Evolutionary conservation across 495 filamentous ascomycete species (phyloP), one percentile per base, ranked within the genome.

Genomic region (Cercophora sp.): DNA sequence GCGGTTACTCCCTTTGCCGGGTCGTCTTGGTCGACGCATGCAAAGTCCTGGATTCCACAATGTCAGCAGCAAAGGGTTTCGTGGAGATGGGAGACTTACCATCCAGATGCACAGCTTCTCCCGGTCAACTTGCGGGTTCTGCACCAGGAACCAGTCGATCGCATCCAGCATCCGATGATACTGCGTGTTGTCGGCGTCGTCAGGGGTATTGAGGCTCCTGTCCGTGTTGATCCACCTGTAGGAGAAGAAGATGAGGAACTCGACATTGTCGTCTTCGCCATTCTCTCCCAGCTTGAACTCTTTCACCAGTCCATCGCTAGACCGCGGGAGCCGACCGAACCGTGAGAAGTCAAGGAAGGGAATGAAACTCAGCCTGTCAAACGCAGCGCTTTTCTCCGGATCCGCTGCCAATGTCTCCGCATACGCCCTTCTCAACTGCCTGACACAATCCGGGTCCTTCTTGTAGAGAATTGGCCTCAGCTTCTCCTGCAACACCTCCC

Each of bases 401-500:
- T 60, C 57, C 1, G 36, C 19, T 1, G 47, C 37, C 5, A 63
- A 47, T 10, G 54, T 32, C 6, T 45, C 36, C 5, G 62, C 60
- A 20, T 65, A 65, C 16, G 47, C 52, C 20, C 31, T 51, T 13
- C 60, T 48, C 6, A 63, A 37, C 13, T 26, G 46, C n/a, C 48
- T 45, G 9, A 55, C 46, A 24, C 32, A 47, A 3, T 18, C 49
- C 46, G n/a, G n/a, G 5, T 26, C 23, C 24, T 10, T 37, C 19
- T 10, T n/a, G 15, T 48, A 25, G 0, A 67, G 56, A 4, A 65
- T 27, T 5, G 59, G 62, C 8, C 64, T 51, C 3, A 67, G 46
- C 16, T 59, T 59, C 22, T 63, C 64, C 24, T 70, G 67, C 23
- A 67, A 63, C 1, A 70, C 46, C 53, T 68, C 53, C 3, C 67